Base-by-base conservation (phyloP, 768 basidiomycete species). In the Phlebiopsis gigantea region DNA sequence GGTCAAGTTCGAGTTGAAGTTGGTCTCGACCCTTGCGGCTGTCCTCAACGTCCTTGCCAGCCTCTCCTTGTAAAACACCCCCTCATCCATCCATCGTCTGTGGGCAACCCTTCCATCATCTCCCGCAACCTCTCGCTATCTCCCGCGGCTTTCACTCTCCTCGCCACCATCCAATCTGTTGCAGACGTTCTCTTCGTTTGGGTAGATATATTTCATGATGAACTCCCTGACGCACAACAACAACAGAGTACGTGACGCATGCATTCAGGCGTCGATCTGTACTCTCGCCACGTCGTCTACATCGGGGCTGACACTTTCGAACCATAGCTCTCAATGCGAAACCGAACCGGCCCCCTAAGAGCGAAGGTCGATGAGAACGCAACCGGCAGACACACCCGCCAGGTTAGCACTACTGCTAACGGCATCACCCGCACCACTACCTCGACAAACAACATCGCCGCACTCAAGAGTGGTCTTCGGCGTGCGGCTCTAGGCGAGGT, bases 401-500 rank as follows among this genome's bases (percentile, higher is more conserved):
- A 88, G 63, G 62, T 85, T 17, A 79, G 75, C 61, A 72, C 71
- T 62, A 66, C 75, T 31, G 63, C 69, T 51, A 65, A 74, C 49
- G 80, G 78, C 43, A 72, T 81, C 44, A 73, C 79, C 56, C 82
- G 85, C 52, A 73, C 61, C 64, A 77, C 46, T 70, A 76, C 56
- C 39, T 56, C 56, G 29, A 79, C 79, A 67, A 77, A 46, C 42
- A 63, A 79, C 29, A 67, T 69, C 56, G 73, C 73, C 59, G 70
- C 64, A 31, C 71, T 76, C 62, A 93, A 91, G 77, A 75, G 73
- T 30, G 72, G 77, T 21, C 59, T 63, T 47, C 82, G 84, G 68
- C 81, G 93, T 62, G 78, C 86, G 29, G 90, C 85, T 41, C 78
- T 95, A 49, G 82, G 84, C 57, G 92, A 93, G 72, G 91, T 94